Conservation (phyloP, 352 stramenopile species). For the Pythium aphanidermatum region DNA sequence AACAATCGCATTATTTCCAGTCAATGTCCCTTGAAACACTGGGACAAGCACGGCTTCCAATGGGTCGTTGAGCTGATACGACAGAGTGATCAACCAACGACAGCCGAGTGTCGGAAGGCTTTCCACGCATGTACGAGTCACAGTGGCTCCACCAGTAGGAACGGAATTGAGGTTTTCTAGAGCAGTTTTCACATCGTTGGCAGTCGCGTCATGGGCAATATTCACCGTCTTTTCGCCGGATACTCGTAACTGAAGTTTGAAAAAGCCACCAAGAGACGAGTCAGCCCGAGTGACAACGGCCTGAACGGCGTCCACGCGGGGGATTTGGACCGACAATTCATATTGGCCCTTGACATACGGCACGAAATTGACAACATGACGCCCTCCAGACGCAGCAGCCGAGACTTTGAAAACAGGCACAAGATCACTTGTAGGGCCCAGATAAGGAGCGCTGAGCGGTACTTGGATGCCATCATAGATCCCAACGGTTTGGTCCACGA, state of each 20-base stretch:
- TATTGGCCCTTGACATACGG: constrained; percentile 90
- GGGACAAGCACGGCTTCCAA: constrained; percentile 4
- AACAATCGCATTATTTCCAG: constrained; percentile 59
- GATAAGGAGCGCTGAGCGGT: constrained; percentile 64
- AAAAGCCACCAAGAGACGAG: constrained; percentile 54
- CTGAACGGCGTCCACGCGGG: constrained; percentile 70
- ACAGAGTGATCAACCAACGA: constrained; percentile 65
- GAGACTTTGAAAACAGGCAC: constrained; percentile 78
- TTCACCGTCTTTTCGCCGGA: constrained; percentile 31
- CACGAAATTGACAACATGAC: constrained; percentile 82
- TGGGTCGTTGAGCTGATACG: not conserved
- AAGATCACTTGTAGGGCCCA: constrained; percentile 40
- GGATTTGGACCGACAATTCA: constrained; percentile 73
- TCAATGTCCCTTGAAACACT: constrained; percentile 16
- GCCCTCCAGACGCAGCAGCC: constrained; percentile 52
- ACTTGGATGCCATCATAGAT: constrained; percentile 52
- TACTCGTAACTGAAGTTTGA: constrained; percentile 43
- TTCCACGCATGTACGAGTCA: constrained; percentile 29
- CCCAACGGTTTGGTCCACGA: constrained; percentile 45
- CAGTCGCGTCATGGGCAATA: constrained; percentile 48
- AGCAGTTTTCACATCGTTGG: constrained; percentile 33
- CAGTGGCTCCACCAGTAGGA: constrained; percentile 19
- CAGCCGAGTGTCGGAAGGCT: constrained; percentile 49
- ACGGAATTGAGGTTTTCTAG: constrained; percentile 72
- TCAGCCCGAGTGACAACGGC: constrained; percentile 41